These are phyloP conservation scores for Jatropha podagrica DNA, from an alignment of 441 rosid species.

Conservation along the genomic window DNA sequence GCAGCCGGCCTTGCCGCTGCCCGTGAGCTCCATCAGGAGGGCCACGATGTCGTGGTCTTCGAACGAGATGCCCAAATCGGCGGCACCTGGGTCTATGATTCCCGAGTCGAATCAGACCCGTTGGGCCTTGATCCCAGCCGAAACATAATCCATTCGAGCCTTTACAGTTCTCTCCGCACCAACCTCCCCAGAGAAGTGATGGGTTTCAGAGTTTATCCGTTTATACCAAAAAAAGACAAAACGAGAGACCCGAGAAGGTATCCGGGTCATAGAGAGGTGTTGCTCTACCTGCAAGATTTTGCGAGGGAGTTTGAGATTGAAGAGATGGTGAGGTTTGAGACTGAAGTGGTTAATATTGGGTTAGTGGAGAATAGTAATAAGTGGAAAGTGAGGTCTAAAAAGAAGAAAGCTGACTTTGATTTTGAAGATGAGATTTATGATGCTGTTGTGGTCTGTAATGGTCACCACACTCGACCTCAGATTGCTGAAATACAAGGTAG, in stretches of 20 bases:
- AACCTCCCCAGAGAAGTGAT: slow-evolving; percentile 70
- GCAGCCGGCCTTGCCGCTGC: slow-evolving; percentile 68
- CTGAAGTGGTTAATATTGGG: slow-evolving; percentile 53
- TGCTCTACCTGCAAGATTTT: slow-evolving; percentile 61
- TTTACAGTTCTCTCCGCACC: slow-evolving; percentile 70
- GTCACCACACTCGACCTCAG: slow-evolving; percentile 75
- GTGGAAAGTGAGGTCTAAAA: slow-evolving; percentile 54
- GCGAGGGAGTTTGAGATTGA: slow-evolving; percentile 58
- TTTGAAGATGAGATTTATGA: slow-evolving; percentile 60
- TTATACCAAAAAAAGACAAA: slow-evolving; percentile 35
- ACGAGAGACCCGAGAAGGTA: slow-evolving; percentile 63
- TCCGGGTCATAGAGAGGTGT: slow-evolving; percentile 75
- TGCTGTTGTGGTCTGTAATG: slow-evolving; percentile 85
- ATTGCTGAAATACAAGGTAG: slow-evolving; percentile 65
- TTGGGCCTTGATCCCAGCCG: slow-evolving; percentile 54
- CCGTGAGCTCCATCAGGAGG: slow-evolving; percentile 57
- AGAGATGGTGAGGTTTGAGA: slow-evolving; percentile 62
- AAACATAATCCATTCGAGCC: slow-evolving; percentile 54
- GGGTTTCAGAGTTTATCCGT: slow-evolving; percentile 73
- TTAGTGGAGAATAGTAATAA: slow-evolving; percentile 33
- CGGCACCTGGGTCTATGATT: slow-evolving; percentile 67
- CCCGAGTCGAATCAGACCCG: slow-evolving; percentile 49
- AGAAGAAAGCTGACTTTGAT: slow-evolving; percentile 21
- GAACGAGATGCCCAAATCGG: slow-evolving; percentile 50
- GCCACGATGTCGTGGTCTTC: slow-evolving; percentile 53